Conservation (phyloP, 495 filamentous ascomycete species). For the Aspergillus campestris region DNA sequence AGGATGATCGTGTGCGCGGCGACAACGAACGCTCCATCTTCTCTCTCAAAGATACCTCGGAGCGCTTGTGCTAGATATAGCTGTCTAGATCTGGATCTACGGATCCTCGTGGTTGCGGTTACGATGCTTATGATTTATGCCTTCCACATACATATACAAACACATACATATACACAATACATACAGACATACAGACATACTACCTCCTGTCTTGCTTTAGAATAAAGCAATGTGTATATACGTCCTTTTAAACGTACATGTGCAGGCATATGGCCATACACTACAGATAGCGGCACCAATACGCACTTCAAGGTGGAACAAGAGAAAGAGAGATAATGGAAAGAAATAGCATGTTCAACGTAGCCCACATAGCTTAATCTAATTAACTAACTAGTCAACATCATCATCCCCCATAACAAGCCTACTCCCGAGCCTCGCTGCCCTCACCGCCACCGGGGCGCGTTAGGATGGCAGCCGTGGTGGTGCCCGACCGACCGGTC, state of each 20-base stretch:
- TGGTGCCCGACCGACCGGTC: slow-evolving; percentile 68
- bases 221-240: too few relatives aligned
- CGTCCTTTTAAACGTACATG: too few relatives aligned
- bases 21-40: slow-evolving; percentile 60
- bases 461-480: slow-evolving; percentile 70
- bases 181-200: too few relatives aligned
- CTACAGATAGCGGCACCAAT: too few relatives aligned
- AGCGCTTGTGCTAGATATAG: slow-evolving; percentile 58
- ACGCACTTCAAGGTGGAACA: too few relatives aligned
- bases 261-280: too few relatives aligned
- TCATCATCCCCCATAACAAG: too few relatives aligned
- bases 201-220: too few relatives aligned
- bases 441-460: slow-evolving; percentile 46
- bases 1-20: slow-evolving; percentile 72
- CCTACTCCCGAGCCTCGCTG: slow-evolving; percentile 8
- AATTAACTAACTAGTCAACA: too few relatives aligned
- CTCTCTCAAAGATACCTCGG: slow-evolving; percentile 58
- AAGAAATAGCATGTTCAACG: neutral
- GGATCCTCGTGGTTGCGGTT: slow-evolving; percentile 3
- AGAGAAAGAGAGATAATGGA: too few relatives aligned
- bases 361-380: slow-evolving; percentile 5
- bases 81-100: neutral
- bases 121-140: slow-evolving; percentile 29
- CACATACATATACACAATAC: too few relatives aligned
- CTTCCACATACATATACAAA: neutral